Base-by-base conservation (phyloP, 1,284 basidiomycete genomes). In the Sphagnurus paluster region DNA sequence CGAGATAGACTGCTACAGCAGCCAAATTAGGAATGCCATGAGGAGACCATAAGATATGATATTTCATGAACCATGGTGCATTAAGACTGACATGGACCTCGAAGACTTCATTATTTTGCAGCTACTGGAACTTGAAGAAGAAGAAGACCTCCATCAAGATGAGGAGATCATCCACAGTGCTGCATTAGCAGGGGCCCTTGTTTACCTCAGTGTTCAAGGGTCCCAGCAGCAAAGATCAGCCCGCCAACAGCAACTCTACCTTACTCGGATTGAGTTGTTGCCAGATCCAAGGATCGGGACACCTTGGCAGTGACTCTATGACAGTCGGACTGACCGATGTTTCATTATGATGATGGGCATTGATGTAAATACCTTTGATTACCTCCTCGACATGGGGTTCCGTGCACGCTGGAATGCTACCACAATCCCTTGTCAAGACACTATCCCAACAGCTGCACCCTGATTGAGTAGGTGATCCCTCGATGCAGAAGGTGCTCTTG, bases 261-360 rank as follows among this genome's bases (percentile, higher is more conserved):
- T 41, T 6, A 30, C 17, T 2, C 19, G 29, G 13, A 19, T 6
- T 14, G 26, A 41, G 29, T 17, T 41, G 5, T 29, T 29, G 6
- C 39, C 25, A 2, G 14, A 41, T 30, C 39, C 39, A 17, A 4
- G 39, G 14, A 2, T 10, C 7, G 39, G 23, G 6, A 29, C 39
- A 10, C 26, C 28, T 14, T 41, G 39, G 39, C 39, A 41, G 26
- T 9, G 9, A 14, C 19, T 41, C 7, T 32, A 29, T 41, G 14
- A 29, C 17, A 13, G 28, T 14, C 25, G n/a, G 14, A 41, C 19
- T 41, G 21, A 6, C 2, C 24, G 28, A 9, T 26, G 16, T 6
- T 41, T 19, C 49, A 75, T 77, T 35, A 75, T 71, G 0, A 75
- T 69, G 0, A 76, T 77, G 73, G 72, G 74, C 0, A 52, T 76